phyloP scores from a whole-genome alignment of 306 rosid species.

The Senna siamea region DNA sequence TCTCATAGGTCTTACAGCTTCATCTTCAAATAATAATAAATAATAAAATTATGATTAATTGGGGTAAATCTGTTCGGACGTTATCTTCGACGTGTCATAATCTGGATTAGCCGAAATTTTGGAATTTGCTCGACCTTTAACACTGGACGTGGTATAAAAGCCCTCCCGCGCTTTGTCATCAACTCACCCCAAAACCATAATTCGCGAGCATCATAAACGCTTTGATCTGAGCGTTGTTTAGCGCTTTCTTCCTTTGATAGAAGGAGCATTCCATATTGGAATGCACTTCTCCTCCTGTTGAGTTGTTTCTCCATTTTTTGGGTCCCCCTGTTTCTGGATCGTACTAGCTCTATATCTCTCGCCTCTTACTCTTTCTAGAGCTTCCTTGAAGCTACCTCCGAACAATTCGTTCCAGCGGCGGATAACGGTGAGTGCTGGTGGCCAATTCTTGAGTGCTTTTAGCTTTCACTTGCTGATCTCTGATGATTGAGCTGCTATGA shows the following conservation, averaged over 20 bases:
- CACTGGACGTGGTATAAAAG: slow-evolving; percentile 41
- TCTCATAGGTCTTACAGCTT: not conserved
- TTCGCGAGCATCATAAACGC: not conserved
- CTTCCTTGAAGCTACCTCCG: not conserved
- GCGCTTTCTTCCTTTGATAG: not conserved
- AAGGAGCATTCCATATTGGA: slow-evolving; percentile 50
- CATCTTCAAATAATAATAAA: not conserved
- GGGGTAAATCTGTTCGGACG: not conserved
- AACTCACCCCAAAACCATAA: not conserved
- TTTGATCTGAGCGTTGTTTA: not conserved
- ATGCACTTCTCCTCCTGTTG: slow-evolving; percentile 30
- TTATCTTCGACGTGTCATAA: slow-evolving; percentile 46
- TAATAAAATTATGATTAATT: not conserved
- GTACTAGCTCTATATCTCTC: not conserved
- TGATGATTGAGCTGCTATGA: not conserved
- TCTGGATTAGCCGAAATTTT: not conserved
- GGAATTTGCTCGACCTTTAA: slow-evolving; percentile 49
- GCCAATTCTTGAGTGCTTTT: not conserved
- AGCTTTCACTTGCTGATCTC: not conserved
- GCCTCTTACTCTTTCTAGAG: not conserved
- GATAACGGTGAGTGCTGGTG: slow-evolving; percentile 4
- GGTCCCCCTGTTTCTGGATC: not conserved
- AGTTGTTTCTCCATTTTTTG: not conserved
- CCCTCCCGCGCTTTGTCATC: not conserved
- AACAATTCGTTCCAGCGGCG: not conserved